A percentile compares a stretch with the other conserved stretches of the same genome.
These are phyloP conservation scores for Solanum lignicaule DNA, from an alignment of 257 asterid species.

Conservation along the genomic window DNA sequence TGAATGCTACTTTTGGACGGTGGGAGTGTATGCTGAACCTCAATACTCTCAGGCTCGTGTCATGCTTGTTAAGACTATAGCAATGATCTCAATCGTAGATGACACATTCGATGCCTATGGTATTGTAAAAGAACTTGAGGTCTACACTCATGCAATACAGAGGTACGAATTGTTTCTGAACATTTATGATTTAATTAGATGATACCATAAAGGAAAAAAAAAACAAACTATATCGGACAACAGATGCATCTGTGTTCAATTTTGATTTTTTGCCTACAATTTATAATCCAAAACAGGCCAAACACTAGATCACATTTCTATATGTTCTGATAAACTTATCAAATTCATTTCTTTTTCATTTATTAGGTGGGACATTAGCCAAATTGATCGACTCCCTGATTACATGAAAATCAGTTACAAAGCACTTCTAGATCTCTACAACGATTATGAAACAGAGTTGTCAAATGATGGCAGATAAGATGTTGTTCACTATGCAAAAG, in stretches of 20 bases:
- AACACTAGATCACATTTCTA: no score
- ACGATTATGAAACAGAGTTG: neutral
- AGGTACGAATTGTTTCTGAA: neutral
- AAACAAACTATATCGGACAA: no score
- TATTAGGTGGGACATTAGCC: neutral
- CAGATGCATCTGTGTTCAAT: no score
- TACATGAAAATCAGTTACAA: neutral
- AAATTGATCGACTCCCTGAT: neutral
- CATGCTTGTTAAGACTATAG: neutral
- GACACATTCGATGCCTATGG: neutral
- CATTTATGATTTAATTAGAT: no score
- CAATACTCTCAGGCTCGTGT: neutral
- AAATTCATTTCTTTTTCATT: neutral
- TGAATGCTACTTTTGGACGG: conserved; percentile 12
- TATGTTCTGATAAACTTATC: no score
- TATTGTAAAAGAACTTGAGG: neutral
- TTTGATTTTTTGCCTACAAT: no score
- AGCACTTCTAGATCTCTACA: neutral
- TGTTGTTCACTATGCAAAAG: neutral
- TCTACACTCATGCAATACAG: neutral
- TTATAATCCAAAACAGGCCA: no score
- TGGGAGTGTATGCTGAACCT: conserved; percentile 8
- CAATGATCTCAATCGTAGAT: neutral
- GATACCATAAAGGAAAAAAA: no score
- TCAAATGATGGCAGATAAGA: neutral